Evolutionary conservation across 179 eudicot species (phyloP).

Genomic region (Actinidia arguta): DNA sequence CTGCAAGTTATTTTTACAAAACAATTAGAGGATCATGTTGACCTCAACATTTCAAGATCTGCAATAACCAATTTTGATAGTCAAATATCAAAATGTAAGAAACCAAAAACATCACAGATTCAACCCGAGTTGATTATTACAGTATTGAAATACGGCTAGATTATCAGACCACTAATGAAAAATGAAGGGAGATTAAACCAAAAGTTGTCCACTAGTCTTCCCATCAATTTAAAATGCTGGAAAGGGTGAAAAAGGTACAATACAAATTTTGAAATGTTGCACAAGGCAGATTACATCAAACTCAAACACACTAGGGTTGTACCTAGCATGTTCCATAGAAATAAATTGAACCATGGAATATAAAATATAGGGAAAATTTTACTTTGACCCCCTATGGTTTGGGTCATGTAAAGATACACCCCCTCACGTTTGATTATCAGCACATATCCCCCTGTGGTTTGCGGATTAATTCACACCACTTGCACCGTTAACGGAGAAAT

Average conservation of each 20-base stretch:
- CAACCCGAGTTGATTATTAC: background rate
- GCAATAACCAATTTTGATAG: background rate
- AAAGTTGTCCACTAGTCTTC: background rate
- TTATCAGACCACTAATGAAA: background rate
- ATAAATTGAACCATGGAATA: background rate
- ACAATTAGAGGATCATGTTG: slow-evolving; percentile 15
- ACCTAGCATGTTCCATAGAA: background rate
- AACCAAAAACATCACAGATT: background rate
- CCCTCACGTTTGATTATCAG: too few species aligned
- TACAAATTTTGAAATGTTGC: background rate
- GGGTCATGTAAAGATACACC: background rate
- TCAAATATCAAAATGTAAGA: slow-evolving; percentile 2
- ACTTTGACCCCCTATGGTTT: background rate
- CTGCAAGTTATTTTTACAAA: slow-evolving; percentile 37
- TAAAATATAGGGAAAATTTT: background rate
- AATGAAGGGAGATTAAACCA: background rate
- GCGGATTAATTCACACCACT: too few species aligned
- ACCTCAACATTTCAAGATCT: slow-evolving; percentile 8
- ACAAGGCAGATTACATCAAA: background rate
- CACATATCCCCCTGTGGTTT: too few species aligned
- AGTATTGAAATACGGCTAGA: background rate
- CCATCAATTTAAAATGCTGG: background rate
- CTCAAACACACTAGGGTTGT: background rate
- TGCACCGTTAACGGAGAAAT: too few species aligned
- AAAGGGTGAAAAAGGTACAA: background rate